A percentile compares a stretch with the other conserved stretches of the same genome.
These are phyloP conservation scores for Annulohypoxylon truncatum DNA, from an alignment of 2,329 filamentous ascomycete species.

Conservation along the genomic window DNA sequence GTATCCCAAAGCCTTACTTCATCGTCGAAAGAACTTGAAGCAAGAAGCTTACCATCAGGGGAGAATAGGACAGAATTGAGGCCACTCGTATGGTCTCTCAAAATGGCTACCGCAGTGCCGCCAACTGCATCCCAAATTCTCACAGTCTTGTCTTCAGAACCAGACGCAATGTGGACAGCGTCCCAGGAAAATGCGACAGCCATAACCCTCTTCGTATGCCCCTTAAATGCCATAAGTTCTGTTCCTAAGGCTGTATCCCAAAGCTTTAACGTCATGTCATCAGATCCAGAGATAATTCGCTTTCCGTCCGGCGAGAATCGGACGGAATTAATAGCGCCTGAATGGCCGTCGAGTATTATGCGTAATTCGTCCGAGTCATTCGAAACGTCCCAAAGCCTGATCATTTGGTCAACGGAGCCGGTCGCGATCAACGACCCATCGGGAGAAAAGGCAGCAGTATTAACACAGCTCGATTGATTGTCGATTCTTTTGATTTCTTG, in stretches of 20 bases:
- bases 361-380: background rate
- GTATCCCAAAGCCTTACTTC: background rate
- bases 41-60: background rate
- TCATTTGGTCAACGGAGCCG: background rate
- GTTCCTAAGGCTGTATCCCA: slow-evolving; percentile 10
- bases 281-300: slow-evolving; percentile 33
- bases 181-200: slow-evolving; percentile 36
- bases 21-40: background rate
- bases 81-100: background rate
- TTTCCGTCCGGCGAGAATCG: background rate
- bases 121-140: background rate
- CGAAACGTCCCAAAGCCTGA: background rate
- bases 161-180: slow-evolving; percentile 18
- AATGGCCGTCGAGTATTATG: background rate
- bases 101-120: background rate
- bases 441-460: background rate
- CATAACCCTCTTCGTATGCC: slow-evolving; percentile 5
- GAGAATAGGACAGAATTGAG: background rate
- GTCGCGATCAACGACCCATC: background rate
- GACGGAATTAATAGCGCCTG: background rate
- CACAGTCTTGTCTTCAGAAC: slow-evolving; percentile 9
- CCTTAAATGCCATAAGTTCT: slow-evolving; percentile 23
- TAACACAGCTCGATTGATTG: background rate
- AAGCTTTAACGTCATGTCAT: slow-evolving; percentile 26
- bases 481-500: background rate